Percentiles rank a stretch among this genome's conserved stretches.
Conservation (phyloP, 148 eudicot species). For the Dianthus caryophyllus region DNA sequence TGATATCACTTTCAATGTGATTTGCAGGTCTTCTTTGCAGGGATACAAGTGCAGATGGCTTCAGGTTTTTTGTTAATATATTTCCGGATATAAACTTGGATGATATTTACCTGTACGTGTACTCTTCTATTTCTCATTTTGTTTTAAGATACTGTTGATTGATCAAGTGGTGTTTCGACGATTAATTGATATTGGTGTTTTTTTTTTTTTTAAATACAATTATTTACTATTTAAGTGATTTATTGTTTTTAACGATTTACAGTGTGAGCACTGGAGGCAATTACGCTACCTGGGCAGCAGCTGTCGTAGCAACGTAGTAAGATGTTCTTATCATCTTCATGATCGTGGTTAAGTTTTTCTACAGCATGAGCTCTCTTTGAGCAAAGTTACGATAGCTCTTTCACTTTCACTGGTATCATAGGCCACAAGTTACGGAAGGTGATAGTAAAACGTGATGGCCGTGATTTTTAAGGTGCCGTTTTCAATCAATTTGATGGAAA, state of each 20-base stretch:
- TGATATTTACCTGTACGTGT: constrained; percentile 63
- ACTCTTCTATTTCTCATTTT: neutral
- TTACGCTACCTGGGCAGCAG: constrained; percentile 54
- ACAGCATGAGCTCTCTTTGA: neutral
- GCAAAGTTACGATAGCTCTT: neutral
- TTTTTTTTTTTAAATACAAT: too few species aligned
- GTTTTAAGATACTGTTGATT: neutral
- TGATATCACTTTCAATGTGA: constrained; percentile 13
- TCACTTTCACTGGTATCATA: neutral
- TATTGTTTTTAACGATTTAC: too few species aligned
- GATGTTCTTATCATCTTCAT: neutral
- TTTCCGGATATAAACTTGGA: constrained; percentile 64
- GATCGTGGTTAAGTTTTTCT: neutral
- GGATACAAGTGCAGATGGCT: constrained; percentile 96
- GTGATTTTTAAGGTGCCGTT: neutral
- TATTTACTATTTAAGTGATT: too few species aligned
- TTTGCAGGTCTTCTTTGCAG: constrained; percentile 86
- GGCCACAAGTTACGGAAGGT: neutral
- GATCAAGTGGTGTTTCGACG: neutral
- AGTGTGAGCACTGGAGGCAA: constrained; percentile 55
- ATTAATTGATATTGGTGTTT: neutral
- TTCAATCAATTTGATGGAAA: neutral
- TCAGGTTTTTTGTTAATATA: constrained; percentile 80
- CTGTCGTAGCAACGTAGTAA: constrained; percentile 17
- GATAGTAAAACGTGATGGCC: neutral